Percentiles rank a stretch among this genome's conserved stretches.
Conservation (phyloP, 2,329 filamentous ascomycete species). For the Atkinsonella texensis region DNA sequence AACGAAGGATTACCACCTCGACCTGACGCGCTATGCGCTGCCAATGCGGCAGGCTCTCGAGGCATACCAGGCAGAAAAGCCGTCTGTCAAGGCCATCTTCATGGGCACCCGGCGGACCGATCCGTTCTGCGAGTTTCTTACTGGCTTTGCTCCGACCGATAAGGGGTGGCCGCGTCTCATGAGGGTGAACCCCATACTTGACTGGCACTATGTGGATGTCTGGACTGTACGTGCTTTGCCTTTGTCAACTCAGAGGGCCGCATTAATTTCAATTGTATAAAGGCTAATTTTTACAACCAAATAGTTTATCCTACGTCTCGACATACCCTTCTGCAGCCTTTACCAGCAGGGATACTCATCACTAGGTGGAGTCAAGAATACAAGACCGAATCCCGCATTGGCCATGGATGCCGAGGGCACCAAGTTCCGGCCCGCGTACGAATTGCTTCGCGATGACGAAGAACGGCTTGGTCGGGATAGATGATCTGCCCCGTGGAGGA, state of each 20-base stretch:
- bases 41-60: conserved; percentile 75
- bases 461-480: conserved; percentile 66
- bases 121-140: conserved; percentile 70
- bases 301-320: conserved; percentile 67
- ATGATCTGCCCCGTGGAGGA: conserved; percentile 11
- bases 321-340: conserved; percentile 71
- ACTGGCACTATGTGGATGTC: conserved; percentile 94
- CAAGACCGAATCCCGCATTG: conserved; percentile 74
- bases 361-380: conserved; percentile 82
- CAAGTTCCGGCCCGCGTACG: conserved; percentile 61
- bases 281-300: background rate
- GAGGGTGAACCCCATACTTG: conserved; percentile 88
- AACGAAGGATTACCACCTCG: conserved; percentile 57
- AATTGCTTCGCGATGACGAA: conserved; percentile 60
- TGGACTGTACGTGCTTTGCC: conserved; percentile 59
- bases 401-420: conserved; percentile 24
- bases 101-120: conserved; percentile 73
- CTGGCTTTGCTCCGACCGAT: conserved; percentile 79
- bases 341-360: conserved; percentile 88
- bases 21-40: conserved; percentile 60
- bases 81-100: conserved; percentile 47
- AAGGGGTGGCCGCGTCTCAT: conserved; percentile 84
- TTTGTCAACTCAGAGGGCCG: background rate
- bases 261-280: too few species aligned
- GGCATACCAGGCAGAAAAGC: conserved; percentile 56